phyloP scores from a whole-genome alignment of 2,329 filamentous ascomycete genomes.

The Epichloe brachyelytri region DNA sequence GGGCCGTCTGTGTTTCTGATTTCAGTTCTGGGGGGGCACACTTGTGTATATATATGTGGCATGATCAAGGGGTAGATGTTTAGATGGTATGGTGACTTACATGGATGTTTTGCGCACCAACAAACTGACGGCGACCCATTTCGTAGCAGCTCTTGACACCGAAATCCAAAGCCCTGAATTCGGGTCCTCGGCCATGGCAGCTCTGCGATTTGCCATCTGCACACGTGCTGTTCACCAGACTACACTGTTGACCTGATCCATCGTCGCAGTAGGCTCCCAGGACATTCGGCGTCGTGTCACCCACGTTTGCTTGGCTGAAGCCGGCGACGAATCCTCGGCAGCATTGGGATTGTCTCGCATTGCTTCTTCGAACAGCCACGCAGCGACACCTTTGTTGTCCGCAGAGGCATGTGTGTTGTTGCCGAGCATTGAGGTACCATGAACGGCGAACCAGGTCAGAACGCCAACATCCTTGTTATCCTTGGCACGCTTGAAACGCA shows the following conservation, averaged over 20 bases:
- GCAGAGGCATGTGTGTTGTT: constrained; percentile 87
- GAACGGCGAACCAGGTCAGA: constrained; percentile 83
- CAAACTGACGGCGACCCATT: constrained; percentile 60
- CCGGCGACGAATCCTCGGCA: constrained; percentile 66
- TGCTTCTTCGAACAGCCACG: constrained; percentile 68
- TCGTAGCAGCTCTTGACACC: constrained; percentile 65
- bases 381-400: constrained; percentile 95
- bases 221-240: constrained; percentile 75
- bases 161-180: constrained; percentile 53
- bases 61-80: no score
- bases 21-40: not conserved
- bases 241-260: constrained; percentile 58
- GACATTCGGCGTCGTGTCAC: constrained; percentile 81
- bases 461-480: constrained; percentile 69
- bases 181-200: constrained; percentile 63
- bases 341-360: constrained; percentile 41
- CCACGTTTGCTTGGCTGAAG: constrained; percentile 85
- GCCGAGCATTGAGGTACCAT: constrained; percentile 79
- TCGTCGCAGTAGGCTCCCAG: constrained; percentile 85
- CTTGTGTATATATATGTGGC: no score
- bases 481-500: constrained; percentile 62
- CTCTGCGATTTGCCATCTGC: constrained; percentile 52
- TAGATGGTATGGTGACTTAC: constrained; percentile 14
- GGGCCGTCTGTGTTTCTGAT: constrained; percentile 15
- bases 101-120: constrained; percentile 37